Percentiles rank a stretch among this genome's conserved stretches.
phyloP scores from a whole-genome alignment of 148 eudicot genomes.

The Bassia scoparia region DNA sequence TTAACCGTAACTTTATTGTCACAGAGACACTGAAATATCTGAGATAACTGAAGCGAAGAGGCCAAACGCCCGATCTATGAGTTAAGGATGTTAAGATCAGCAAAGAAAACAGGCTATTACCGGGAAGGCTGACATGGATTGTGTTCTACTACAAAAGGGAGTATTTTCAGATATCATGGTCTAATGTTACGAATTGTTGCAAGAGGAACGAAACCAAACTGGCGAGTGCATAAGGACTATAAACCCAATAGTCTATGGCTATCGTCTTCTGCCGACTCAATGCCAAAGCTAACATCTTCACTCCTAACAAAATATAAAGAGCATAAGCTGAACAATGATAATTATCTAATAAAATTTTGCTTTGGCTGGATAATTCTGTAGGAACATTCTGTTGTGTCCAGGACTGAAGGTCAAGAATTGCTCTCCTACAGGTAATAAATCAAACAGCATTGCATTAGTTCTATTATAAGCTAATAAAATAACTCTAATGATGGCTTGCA shows the following conservation, averaged over 20 bases:
- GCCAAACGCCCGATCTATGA: slow-evolving; percentile 47
- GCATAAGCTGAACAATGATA: slow-evolving; percentile 41
- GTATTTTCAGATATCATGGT: slow-evolving; percentile 23
- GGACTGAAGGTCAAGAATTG: slow-evolving; percentile 44
- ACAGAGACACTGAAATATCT: slow-evolving; percentile 41
- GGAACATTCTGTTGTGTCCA: slow-evolving; percentile 34
- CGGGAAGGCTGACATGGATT: slow-evolving; percentile 43
- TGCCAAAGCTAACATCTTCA: slow-evolving; percentile 36
- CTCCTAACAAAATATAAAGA: slow-evolving; percentile 43
- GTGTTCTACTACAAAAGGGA: slow-evolving; percentile 32
- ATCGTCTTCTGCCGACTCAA: slow-evolving; percentile 41
- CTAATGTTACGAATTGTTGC: slow-evolving; percentile 20
- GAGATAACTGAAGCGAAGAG: slow-evolving; percentile 41
- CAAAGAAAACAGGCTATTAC: slow-evolving; percentile 41
- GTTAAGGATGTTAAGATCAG: slow-evolving; percentile 46
- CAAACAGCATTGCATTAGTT: too few relatives aligned
- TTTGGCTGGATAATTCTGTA: slow-evolving; percentile 30
- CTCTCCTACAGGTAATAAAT: slow-evolving; percentile 33
- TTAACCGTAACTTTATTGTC: slow-evolving; percentile 18
- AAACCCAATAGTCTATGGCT: slow-evolving; percentile 36
- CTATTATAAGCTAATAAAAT: too few relatives aligned
- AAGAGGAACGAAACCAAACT: slow-evolving; percentile 31
- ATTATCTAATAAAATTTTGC: slow-evolving; percentile 35
- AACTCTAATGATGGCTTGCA: too few relatives aligned
- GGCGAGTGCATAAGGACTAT: slow-evolving; percentile 33